A percentile compares a stretch with the other conserved stretches of the same genome.
Evolutionary conservation across 2,329 filamentous ascomycete genomes (phyloP).

Genomic region (Diaporthe longicolla): DNA sequence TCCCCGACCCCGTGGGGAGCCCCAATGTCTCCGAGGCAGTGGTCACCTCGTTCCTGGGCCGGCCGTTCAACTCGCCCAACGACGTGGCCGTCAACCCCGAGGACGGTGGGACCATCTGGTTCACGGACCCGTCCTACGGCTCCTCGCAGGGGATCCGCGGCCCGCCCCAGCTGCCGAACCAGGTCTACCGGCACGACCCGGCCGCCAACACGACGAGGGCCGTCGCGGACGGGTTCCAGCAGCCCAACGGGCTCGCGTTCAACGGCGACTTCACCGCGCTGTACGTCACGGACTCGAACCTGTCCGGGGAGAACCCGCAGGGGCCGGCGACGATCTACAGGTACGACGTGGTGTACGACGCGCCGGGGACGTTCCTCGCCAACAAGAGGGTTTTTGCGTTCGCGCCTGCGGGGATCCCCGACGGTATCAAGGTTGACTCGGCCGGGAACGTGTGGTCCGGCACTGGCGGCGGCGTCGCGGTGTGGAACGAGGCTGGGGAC

Average conservation of each 20-base stretch:
- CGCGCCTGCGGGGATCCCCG: conserved; percentile 38
- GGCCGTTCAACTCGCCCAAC: conserved; percentile 64
- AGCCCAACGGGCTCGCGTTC: conserved; percentile 62
- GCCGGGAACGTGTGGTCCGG: conserved; percentile 41
- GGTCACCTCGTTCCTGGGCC: conserved; percentile 57
- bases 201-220: conserved; percentile 55
- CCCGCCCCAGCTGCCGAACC: conserved; percentile 57
- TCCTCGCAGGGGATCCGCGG: conserved; percentile 61
- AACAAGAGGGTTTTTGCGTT: conserved; percentile 41
- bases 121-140: conserved; percentile 65
- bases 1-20: conserved; percentile 38
- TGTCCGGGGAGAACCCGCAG: conserved; percentile 15
- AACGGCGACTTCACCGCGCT: conserved; percentile 58
- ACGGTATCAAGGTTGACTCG: conserved; percentile 38
- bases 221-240: conserved; percentile 62
- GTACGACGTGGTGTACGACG: conserved; percentile 25
- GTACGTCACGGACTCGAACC: conserved; percentile 56
- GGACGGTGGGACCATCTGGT: conserved; percentile 60
- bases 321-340: conserved; percentile 38
- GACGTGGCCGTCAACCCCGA: conserved; percentile 58
- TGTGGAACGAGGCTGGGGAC: conserved; percentile 38
- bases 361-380: conserved; percentile 30
- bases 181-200: conserved; percentile 64
- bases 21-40: conserved; percentile 48
- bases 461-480: conserved; percentile 35